Base-by-base conservation (phyloP, 129 eudicot genomes). In the Flaveria sonorensis region DNA sequence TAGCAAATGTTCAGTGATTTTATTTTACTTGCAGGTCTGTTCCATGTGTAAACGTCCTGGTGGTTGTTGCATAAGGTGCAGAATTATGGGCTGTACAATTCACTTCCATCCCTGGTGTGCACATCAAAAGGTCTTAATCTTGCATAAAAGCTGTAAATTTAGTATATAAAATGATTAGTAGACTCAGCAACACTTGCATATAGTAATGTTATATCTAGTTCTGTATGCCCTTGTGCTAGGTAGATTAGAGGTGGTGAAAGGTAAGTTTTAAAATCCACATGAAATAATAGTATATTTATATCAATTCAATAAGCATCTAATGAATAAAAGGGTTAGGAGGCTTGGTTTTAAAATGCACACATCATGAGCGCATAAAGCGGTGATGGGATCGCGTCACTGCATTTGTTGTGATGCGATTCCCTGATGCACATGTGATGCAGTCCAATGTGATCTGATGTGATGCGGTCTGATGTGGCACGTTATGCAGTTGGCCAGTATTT, bases 21-120 rank as follows among this genome's bases (percentile, higher is more conserved):
- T 65, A 36, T 67, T 62, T 42, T 72, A 24, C 45, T 51, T 67
- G 15, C 76, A 88, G 92, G 85, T 83, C 48, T 88, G 92, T 79
- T 83, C 85, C 45, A 81, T 88, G 55, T 88, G 92, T 75, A 79
- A 83, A 59, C 86, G 92, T 50, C 47, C 79, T 14, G 92, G 92
- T 72, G 92, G 92, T 51, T 75, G 85, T 74, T 88, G 90, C 83
- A 83, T 86, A 80, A 70, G 70, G 63, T 88, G 92, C 71, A 74
- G 92, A 71, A 86, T 86, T 64, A 26, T 65, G 48, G 78, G 77
- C 68, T 88, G 92, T 68, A 32, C 74, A 19, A 53, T 84, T 62
- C 69, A 68, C 56, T 88, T 88, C 45, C 92, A 88, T 81, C 90
- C 92, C 23, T 88, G 92, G 92, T 88, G 92, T 48, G 89, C 92